Evolutionary conservation across 495 filamentous ascomycete species (phyloP).

Genomic region (Aspergillus indologenus): DNA sequence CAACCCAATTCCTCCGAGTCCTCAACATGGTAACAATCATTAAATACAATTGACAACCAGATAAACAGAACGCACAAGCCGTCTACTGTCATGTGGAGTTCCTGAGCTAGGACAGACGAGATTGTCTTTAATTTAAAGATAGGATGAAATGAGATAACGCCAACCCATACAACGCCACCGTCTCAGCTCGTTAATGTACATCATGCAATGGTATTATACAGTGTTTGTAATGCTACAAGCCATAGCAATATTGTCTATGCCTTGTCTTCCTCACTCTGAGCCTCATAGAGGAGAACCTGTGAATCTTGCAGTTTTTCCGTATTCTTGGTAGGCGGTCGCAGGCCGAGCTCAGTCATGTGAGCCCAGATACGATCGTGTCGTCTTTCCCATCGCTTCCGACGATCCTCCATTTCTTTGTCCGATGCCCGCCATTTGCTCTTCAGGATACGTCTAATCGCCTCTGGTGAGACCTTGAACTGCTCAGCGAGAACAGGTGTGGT

Average conservation of each 20-base stretch:
- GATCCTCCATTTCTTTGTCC: constrained; percentile 55
- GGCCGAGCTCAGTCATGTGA: constrained; percentile 67
- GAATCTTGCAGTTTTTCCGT: constrained; percentile 25
- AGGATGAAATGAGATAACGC: background rate
- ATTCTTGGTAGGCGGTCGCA: constrained; percentile 44
- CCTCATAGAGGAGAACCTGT: constrained; percentile 27
- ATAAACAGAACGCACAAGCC: too few relatives aligned
- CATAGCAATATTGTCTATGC: background rate
- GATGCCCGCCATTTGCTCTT: constrained; percentile 77
- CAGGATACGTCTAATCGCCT: constrained; percentile 82
- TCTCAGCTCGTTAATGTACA: background rate
- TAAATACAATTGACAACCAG: too few relatives aligned
- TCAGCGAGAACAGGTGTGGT: constrained; percentile 70
- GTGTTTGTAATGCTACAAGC: background rate
- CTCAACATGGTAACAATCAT: too few relatives aligned
- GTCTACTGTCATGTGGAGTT: too few relatives aligned
- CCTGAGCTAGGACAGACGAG: background rate
- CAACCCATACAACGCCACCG: background rate
- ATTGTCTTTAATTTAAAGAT: background rate
- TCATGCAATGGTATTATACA: background rate
- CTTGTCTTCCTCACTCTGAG: background rate
- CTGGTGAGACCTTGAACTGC: constrained; percentile 79
- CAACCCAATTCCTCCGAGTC: too few relatives aligned
- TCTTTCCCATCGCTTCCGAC: constrained; percentile 71
- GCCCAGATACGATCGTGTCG: constrained; percentile 76